Evolutionary conservation across 2,329 filamentous ascomycete species (phyloP), one percentile per base, ranked within the genome.

Genomic region (Fusarium newnesense): DNA sequence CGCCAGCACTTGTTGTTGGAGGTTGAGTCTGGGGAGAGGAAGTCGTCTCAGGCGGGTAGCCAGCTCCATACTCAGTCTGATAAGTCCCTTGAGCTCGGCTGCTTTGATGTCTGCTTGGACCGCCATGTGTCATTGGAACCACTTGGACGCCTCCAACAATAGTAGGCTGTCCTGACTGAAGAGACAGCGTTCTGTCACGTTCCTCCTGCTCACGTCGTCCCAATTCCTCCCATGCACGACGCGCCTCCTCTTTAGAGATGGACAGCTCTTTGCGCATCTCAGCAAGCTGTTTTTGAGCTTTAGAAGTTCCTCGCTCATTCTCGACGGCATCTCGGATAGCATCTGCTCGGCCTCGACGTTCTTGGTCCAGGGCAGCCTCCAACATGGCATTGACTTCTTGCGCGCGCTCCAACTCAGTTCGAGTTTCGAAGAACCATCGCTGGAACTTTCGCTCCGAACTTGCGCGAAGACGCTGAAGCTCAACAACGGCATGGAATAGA

Each of bases 391-490:
- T 93, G 42, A 93, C 87, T 82, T 98, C 96, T 74, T 94, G 92
- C 56, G 92, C 89, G 34, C 93, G 91, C 84, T 98, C 96, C 74
- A 97, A 90, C 75, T 98, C 95, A 37, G 92, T 89, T 58, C 95
- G 89, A 12, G 95, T 97, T 81, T 99, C 96, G 76, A 97, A 97
- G 83, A 98, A 98, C 96, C 96, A 99, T 57, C 96, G 90, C 83
- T 99, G 96, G 77, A 99, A 99, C 81, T 98, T 98, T 73, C 96
- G 91, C 82, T 99, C 96, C 0, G 96, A 98, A 63, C 95, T 97
- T 42, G 96, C 96, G 47, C 96, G 93, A 32, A 99, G 87, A 36
- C 96, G 92, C 81, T 99, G 96, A 50, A 99, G 86, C 82, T 99
- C 96, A 7, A 99, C 96, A 1, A 99, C 95, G 15, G 96, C 96